Base-by-base conservation (phyloP, 2,329 filamentous ascomycete genomes). In the Raffaelea ambrosiae region DNA sequence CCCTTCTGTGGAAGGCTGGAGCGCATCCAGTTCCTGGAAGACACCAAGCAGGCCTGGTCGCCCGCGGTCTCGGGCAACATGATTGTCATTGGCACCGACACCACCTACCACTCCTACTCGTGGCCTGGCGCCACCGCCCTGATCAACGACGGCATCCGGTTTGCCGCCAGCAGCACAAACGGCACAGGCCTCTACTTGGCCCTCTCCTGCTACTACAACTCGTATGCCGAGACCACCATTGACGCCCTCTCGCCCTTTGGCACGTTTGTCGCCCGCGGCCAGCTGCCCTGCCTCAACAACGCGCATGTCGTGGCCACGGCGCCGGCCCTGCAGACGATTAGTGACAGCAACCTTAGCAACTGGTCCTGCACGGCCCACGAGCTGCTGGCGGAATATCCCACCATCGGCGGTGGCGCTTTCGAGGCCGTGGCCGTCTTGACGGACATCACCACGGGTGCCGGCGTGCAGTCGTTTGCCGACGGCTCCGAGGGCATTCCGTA, bases 361-460 rank as follows among this genome's bases (percentile, higher is more conserved):
- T 70, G 67, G 67, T 61, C 61, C 35, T 70, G 67, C 51, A 66
- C 63, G 44, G 66, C 68, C 9, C 67, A 70, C 48, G 66, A 68
- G 47, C 62, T 66, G 4, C 67, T 70, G 52, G 59, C 65, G 2
- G 55, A 52, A 35, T 70, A 63, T 44, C 67, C 67, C 3, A 60
- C 59, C 2, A 58, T 55, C 1, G 65, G 64, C 2, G 43, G 59
- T 16, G 57, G 57, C 40, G 62, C 60, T 1, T 70, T 70, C 53
- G 59, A 62, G 43, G 61, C 67, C 4, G 57, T 70, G 23, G 67
- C 66, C 38, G 66, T 70, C 38, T 64, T 67, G 3, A 52, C 63
- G 33, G 63, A 64, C 47, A 46, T 42, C 1, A 33, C 63, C 40
- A 60, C 62, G 1, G 62, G 61, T 7, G 53, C 53, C 2, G 66